A percentile compares a stretch with the other conserved stretches of the same genome.
Conservation (phyloP, 2,329 filamentous ascomycete genomes). For the Coniosporium tulheliwenetii region DNA sequence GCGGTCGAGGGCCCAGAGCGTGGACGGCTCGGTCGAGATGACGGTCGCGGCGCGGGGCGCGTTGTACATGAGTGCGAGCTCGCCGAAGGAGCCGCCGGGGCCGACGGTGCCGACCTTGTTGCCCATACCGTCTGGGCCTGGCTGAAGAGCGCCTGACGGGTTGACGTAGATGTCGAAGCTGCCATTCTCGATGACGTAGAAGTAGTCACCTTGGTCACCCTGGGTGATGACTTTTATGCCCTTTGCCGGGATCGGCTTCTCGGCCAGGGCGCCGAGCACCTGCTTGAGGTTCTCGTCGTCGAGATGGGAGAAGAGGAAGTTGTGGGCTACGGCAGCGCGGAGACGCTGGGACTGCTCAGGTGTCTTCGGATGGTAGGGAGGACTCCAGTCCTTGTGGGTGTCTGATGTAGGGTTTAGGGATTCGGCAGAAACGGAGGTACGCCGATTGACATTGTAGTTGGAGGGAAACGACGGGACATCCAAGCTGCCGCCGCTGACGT, state of each 20-base stretch:
- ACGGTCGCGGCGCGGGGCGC: conserved; percentile 91
- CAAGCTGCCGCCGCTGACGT: conserved; percentile 16
- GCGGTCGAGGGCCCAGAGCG: conserved; percentile 86
- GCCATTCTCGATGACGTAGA: conserved; percentile 91
- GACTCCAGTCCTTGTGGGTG: conserved; percentile 75
- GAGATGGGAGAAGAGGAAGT: conserved; percentile 87
- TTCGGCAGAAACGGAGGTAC: conserved; percentile 93
- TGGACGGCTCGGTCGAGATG: conserved; percentile 66
- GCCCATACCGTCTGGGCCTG: conserved; percentile 70
- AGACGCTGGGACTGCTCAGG: conserved; percentile 66
- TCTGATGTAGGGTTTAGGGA: conserved; percentile 81
- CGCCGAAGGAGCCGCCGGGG: conserved; percentile 85
- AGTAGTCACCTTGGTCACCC: conserved; percentile 91
- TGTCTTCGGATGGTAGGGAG: conserved; percentile 72
- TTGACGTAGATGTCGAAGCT: conserved; percentile 88
- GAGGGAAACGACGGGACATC: conserved; percentile 55
- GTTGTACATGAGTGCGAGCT: conserved; percentile 97
- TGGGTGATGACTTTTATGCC: conserved; percentile 85
- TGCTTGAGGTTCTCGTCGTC: conserved; percentile 85
- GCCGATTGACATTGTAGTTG: conserved; percentile 85
- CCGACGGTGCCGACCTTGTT: conserved; percentile 67
- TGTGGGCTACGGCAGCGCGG: conserved; percentile 65
- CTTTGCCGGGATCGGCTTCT: conserved; percentile 90
- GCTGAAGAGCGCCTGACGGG: conserved; percentile 55
- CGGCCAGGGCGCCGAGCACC: conserved; percentile 77